Evolutionary conservation across 2,329 filamentous ascomycete species (phyloP), one percentile per base, ranked within the genome.

Genomic region (Cytospora piceae): DNA sequence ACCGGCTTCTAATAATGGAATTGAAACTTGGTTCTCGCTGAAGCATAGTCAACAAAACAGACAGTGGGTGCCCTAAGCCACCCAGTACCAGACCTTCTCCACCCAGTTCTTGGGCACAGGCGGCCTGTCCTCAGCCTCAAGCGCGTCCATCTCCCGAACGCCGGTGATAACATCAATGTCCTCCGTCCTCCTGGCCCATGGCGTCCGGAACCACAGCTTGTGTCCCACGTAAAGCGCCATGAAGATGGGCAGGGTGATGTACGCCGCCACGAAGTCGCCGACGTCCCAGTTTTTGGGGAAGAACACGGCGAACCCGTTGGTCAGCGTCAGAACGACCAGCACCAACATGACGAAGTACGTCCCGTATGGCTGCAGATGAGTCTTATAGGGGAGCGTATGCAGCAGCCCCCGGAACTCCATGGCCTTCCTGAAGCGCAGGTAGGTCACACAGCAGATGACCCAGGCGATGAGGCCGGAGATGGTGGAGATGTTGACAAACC

Each of bases 221-320:
- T 90, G 89, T 3, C 82, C 85, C 15, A 85, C 8, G 71, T 90
- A 91, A 0, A 90, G 78, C 0, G 79, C 75, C 2, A 87, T 69
- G 74, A 91, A 90, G 70, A 83, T 84, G 55, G 81, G 88, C 0
- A 90, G 78, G 12, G 82, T 89, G 72, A 91, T 81, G 71, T 88
- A 93, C 71, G 77, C 82, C 0, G 85, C 84, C n/a, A 89, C 67
- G 72, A 95, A 95, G 71, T 81, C 81, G 6, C 82, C 80, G 0
- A 82, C 83, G 20, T 81, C 84, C 84, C 88, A 94, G 32, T 87
- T 80, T 9, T 81, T 78, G 0, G 87, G 85, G 74, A 89, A 90
- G 74, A 94, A 94, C 17, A 90, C 85, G 42, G 88, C 84, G 76
- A 93, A 94, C 1, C 90, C 91, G 71, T 92, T 92, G 70, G 91